Evolutionary conservation across 1,139 yeast species (phyloP).

Genomic region (Blastobotrys indianensis): DNA sequence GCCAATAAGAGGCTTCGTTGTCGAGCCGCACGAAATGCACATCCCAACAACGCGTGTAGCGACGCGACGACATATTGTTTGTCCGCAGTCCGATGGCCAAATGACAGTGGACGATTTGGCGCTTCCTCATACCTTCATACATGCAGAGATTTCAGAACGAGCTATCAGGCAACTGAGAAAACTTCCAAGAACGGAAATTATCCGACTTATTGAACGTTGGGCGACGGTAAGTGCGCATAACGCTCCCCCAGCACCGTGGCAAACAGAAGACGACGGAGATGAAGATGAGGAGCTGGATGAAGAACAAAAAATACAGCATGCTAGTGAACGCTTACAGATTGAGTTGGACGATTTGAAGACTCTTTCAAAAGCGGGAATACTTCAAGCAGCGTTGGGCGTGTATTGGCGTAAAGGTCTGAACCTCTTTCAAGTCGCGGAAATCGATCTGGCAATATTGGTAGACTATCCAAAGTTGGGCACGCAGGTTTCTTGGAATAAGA

Average conservation of each 20-base stretch:
- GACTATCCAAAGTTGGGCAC: conserved; percentile 52
- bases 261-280: conserved; percentile 8
- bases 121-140: conserved; percentile 17
- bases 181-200: conserved; percentile 12
- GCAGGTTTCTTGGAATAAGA: conserved; percentile 28
- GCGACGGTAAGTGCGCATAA: conserved; percentile 12
- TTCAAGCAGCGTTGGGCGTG: conserved; percentile 48
- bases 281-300: conserved; percentile 3
- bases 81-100: neutral
- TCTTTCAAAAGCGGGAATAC: neutral
- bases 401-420: conserved; percentile 63
- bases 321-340: conserved; percentile 12
- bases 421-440: conserved; percentile 62
- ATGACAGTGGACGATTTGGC: conserved; percentile 12
- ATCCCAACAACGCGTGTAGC: no score
- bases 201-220: conserved; percentile 19
- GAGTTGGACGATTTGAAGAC: conserved; percentile 6
- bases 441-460: conserved; percentile 49
- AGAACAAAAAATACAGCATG: conserved; percentile 5
- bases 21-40: no score
- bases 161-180: conserved; percentile 11
- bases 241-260: conserved; percentile 15
- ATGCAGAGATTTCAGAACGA: conserved; percentile 13
- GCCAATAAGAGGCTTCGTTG: no score
- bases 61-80: neutral